Base-by-base conservation (phyloP, 2,329 filamentous ascomycete genomes). In the Daldinia sp. region DNA sequence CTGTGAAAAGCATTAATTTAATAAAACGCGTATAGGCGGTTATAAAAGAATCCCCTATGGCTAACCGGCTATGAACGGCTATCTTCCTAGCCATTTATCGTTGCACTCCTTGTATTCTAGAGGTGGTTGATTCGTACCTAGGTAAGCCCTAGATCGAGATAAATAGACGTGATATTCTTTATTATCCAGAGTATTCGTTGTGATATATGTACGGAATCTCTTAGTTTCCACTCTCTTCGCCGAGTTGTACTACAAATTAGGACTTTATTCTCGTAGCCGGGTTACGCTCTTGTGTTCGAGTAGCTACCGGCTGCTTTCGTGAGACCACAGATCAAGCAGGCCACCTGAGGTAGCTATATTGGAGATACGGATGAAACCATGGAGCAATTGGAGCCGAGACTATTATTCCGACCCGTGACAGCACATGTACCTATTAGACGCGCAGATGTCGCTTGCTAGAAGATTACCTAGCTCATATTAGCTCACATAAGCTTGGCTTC, bases 351-450 rank as follows among this genome's bases (percentile, higher is more conserved):
- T 37, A 17, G 39, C 17, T 11, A 17, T 30, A 47, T 47, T 47
- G 25, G 43, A 23, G 15, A 25, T 15, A 27, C 19, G 4, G 29
- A 45, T 50, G 43, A 37, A 43, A 34, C 43, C n/a, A 15, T 37
- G 51, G 58, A 55, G 47, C 29, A 55, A 43, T 50, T 51, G 43
- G 51, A 45, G 21, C 50, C 50, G 51, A 51, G 10, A 19, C 27
- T 29, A 27, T 56, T 7, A 23, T 62, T 50, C 35, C 17, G 37
- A 41, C 43, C 35, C 25, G 15, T 52, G 32, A 39, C 37, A 41
- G 30, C 34, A 32, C 5, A 35, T n/a, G 48, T 23, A 34, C 19
- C 48, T 23, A 13, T 30, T 47, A 30, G 23, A 47, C 43, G 10
- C 17, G n/a, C 43, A 47, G 25, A 19, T 47, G 34, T 51, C 39